phyloP scores from a whole-genome alignment of 495 filamentous ascomycete genomes.

The Zalerion maritima region DNA sequence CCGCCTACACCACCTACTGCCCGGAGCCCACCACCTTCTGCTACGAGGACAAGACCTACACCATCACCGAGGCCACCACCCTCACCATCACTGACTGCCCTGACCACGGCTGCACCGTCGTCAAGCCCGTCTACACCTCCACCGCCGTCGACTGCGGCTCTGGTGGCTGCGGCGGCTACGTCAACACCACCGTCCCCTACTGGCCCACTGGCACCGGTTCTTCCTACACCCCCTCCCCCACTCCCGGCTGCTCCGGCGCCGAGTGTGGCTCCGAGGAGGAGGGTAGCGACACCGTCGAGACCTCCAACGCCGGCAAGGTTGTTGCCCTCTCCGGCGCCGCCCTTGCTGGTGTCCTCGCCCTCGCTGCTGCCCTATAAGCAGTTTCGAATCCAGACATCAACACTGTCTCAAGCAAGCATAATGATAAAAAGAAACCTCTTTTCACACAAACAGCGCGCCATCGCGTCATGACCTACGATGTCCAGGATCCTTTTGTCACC shows the following conservation, averaged over 20 bases:
- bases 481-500: too few relatives aligned
- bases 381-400: constrained; percentile 9
- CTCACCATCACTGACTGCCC: constrained; percentile 69
- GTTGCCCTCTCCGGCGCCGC: constrained; percentile 53
- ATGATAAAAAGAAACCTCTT: constrained; percentile 5
- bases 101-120: constrained; percentile 67
- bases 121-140: constrained; percentile 49
- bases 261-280: too few relatives aligned
- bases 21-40: constrained; percentile 57
- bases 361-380: constrained; percentile 64
- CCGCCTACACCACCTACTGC: constrained; percentile 76
- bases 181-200: constrained; percentile 14
- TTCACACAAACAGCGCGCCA: too few relatives aligned
- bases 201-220: constrained; percentile 20
- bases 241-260: too few relatives aligned
- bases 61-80: constrained; percentile 62
- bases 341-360: constrained; percentile 61
- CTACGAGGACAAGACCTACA: constrained; percentile 60
- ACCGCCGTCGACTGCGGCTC: constrained; percentile 44
- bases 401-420: constrained; percentile 5
- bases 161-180: constrained; percentile 11
- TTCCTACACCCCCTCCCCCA: constrained; percentile 20
- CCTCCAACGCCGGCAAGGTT: constrained; percentile 49
- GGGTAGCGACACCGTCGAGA: too few relatives aligned
- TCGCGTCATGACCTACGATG: too few relatives aligned